Percentiles rank a stretch among this genome's conserved stretches.
These are phyloP conservation scores for Gaeumannomyces sp. DNA, from an alignment of 2,329 filamentous ascomycete species.

Conservation along the genomic window DNA sequence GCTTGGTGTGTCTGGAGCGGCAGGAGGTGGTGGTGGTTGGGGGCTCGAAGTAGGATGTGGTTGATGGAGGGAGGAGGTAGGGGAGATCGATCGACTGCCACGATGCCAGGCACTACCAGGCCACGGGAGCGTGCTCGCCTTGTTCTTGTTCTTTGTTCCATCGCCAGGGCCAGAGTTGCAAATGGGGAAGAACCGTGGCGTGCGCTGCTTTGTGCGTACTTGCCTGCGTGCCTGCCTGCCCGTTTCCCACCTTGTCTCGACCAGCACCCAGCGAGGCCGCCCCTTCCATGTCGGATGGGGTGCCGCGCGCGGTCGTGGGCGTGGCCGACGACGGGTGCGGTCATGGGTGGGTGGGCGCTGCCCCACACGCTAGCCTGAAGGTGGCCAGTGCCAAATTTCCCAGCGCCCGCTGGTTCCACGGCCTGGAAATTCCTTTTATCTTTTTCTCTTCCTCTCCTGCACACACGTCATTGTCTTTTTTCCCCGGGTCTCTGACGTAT, in stretches of 20 bases:
- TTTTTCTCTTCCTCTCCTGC: slow-evolving; percentile 3
- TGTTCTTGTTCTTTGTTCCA: neutral
- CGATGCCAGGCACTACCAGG: neutral
- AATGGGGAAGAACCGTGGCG: neutral
- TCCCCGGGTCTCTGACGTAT: slow-evolving; percentile 5
- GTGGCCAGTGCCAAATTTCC: slow-evolving; percentile 7
- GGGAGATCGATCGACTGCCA: neutral
- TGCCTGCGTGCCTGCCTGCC: neutral
- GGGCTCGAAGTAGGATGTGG: neutral
- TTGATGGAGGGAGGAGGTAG: neutral
- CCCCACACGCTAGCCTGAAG: neutral
- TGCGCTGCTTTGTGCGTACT: neutral
- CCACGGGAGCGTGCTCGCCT: neutral
- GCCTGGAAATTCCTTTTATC: slow-evolving; percentile 3
- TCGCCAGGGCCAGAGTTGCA: neutral
- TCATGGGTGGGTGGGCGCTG: neutral
- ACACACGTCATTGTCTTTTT: slow-evolving; percentile 3
- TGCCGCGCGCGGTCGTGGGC: neutral
- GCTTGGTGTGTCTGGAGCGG: neutral
- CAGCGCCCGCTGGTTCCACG: neutral
- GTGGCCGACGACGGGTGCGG: neutral
- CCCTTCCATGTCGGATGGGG: neutral
- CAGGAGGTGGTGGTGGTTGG: too few relatives aligned
- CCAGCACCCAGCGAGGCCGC: neutral
- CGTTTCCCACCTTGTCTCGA: neutral